A percentile compares a stretch with the other conserved stretches of the same genome.
Evolutionary conservation across 2,329 filamentous ascomycete genomes (phyloP).

Genomic region (Colletotrichum sp.): DNA sequence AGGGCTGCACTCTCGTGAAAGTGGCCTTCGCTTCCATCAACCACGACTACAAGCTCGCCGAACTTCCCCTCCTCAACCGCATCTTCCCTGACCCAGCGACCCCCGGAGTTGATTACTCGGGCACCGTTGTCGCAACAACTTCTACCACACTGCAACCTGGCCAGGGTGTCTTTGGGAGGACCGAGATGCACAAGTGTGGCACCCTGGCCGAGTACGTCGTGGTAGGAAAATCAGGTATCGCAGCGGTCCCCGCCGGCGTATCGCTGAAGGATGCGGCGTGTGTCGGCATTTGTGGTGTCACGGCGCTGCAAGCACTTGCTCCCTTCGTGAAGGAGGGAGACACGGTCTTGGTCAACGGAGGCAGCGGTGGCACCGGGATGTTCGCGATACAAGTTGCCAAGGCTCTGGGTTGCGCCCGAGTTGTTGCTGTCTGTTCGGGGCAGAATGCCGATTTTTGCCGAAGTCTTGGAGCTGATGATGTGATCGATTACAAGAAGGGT

Average conservation of each 20-base stretch:
- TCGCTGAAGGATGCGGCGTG: constrained; percentile 25
- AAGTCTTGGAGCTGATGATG: constrained; percentile 38
- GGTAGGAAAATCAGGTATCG: constrained; percentile 34
- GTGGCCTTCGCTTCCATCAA: constrained; percentile 49
- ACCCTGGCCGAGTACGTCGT: constrained; percentile 48
- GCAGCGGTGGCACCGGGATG: constrained; percentile 39
- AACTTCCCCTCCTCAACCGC: constrained; percentile 34
- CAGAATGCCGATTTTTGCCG: constrained; percentile 35
- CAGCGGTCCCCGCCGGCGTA: constrained; percentile 40
- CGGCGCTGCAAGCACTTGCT: constrained; percentile 26
- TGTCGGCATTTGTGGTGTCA: constrained; percentile 25
- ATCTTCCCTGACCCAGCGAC: constrained; percentile 43
- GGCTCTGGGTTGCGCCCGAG: constrained; percentile 30
- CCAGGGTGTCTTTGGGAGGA: constrained; percentile 47
- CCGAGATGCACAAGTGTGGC: constrained; percentile 35
- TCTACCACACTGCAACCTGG: constrained; percentile 36
- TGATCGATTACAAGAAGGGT: constrained; percentile 36
- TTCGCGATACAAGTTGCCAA: constrained; percentile 43
- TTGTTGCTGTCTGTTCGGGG: constrained; percentile 38
- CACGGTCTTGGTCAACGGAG: constrained; percentile 47
- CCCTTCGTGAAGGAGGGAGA: constrained; percentile 46
- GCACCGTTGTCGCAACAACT: constrained; percentile 42
- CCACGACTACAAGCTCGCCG: constrained; percentile 54
- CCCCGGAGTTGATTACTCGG: constrained; percentile 56
- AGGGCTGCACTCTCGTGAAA: constrained; percentile 43